Percentiles rank a stretch among this genome's conserved stretches.
These are phyloP conservation scores for Alternaria arborescens DNA, from an alignment of 2,329 filamentous ascomycete species.

Conservation along the genomic window DNA sequence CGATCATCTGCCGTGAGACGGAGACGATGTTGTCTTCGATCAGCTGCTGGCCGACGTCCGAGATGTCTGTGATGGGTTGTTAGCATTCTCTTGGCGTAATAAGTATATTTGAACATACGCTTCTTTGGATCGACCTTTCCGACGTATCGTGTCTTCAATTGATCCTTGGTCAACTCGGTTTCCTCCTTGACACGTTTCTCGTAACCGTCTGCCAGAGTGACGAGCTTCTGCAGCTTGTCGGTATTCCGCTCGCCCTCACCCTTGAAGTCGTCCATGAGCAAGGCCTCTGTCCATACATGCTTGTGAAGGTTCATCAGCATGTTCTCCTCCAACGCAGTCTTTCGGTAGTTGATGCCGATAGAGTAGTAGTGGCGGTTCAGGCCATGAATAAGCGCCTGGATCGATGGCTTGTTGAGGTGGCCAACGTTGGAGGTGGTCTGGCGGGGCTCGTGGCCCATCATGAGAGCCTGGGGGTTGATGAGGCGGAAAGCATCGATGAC, in stretches of 20 bases:
- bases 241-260: slow-evolving; percentile 85
- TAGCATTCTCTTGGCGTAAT: slow-evolving; percentile 15
- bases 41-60: slow-evolving; percentile 93
- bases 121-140: slow-evolving; percentile 99
- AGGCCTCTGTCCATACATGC: slow-evolving; percentile 97
- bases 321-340: slow-evolving; percentile 97
- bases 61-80: slow-evolving; percentile 68
- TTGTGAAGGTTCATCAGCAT: slow-evolving; percentile 99
- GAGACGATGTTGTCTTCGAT: slow-evolving; percentile 99
- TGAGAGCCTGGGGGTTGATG: slow-evolving; percentile 96
- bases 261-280: slow-evolving; percentile 96
- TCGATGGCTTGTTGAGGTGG: slow-evolving; percentile 99
- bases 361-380: slow-evolving; percentile 99
- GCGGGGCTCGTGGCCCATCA: slow-evolving; percentile 96
- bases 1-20: slow-evolving; percentile 98
- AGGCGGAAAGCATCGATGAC: slow-evolving; percentile 99
- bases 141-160: slow-evolving; percentile 98
- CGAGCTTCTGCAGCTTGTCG: slow-evolving; percentile 84
- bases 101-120: slow-evolving; percentile 60
- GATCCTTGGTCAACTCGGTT: slow-evolving; percentile 94
- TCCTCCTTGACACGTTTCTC: slow-evolving; percentile 99
- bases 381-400: slow-evolving; percentile 97
- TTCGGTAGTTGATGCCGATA: slow-evolving; percentile 97
- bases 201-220: slow-evolving; percentile 91
- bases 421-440: slow-evolving; percentile 98